Evolutionary conservation across 495 filamentous ascomycete species (phyloP).

Genomic region (Penicillium nucicola): DNA sequence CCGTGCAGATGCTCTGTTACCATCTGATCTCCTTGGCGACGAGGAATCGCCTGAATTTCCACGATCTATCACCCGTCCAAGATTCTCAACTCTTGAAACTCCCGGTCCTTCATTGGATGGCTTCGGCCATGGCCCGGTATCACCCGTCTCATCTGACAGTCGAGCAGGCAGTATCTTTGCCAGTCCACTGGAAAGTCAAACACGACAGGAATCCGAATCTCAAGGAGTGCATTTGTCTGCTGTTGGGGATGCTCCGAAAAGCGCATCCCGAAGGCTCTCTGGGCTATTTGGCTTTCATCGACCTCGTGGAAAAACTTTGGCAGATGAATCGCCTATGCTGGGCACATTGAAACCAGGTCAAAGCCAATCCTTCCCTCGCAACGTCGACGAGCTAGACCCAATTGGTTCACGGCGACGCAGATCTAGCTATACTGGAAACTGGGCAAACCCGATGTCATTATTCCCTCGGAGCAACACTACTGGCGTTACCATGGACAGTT

Average conservation of each 20-base stretch:
- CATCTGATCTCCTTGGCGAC: constrained; percentile 75
- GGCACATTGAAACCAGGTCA: constrained; percentile 73
- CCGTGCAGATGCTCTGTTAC: constrained; percentile 71
- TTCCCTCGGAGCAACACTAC: constrained; percentile 46
- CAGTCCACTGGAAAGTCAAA: constrained; percentile 64
- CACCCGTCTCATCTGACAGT: constrained; percentile 65
- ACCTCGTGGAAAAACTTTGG: constrained; percentile 66
- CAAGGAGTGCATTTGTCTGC: constrained; percentile 32
- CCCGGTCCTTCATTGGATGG: constrained; percentile 31
- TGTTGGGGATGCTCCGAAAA: constrained; percentile 44
- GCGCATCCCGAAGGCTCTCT: constrained; percentile 52
- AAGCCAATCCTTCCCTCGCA: constrained; percentile 78
- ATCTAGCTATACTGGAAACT: constrained; percentile 63
- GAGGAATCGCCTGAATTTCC: constrained; percentile 63
- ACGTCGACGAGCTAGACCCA: constrained; percentile 66
- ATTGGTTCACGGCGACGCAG: constrained; percentile 61
- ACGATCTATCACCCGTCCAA: constrained; percentile 33
- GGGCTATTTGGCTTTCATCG: constrained; percentile 67
- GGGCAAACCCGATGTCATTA: constrained; percentile 54
- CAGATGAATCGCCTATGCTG: constrained; percentile 65
- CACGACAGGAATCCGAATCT: constrained; percentile 42
- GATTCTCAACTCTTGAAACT: constrained; percentile 38
- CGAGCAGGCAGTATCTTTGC: constrained; percentile 62
- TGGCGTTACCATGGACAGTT: constrained; percentile 40
- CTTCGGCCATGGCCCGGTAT: constrained; percentile 57